Conservation (phyloP, 2,329 filamentous ascomycete species). For the Geosmithia putterillii region DNA sequence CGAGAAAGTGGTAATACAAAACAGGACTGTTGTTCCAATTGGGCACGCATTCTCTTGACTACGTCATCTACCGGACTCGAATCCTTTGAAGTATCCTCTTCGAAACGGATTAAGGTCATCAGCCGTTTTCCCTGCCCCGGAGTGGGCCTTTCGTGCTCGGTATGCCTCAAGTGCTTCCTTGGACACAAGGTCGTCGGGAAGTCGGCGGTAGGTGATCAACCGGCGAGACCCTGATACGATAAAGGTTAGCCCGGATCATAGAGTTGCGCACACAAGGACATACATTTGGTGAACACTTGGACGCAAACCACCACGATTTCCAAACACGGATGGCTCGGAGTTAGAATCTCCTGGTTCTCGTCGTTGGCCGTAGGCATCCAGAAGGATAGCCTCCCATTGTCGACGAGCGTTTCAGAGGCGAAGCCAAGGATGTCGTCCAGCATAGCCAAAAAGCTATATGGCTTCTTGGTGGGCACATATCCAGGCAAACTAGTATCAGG, state of each 20-base stretch:
- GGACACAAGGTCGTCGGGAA: conserved; percentile 47
- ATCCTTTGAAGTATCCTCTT: conserved; percentile 44
- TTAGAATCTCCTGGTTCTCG: conserved; percentile 60
- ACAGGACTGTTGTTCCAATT: not conserved
- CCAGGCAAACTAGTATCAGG: conserved; percentile 28
- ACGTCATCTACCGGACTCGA: conserved; percentile 21
- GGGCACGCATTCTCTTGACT: not conserved
- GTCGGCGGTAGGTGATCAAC: conserved; percentile 72
- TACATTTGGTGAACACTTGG: conserved; percentile 84
- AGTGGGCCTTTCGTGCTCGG: conserved; percentile 13
- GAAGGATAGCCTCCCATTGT: conserved; percentile 71
- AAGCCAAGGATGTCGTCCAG: conserved; percentile 83
- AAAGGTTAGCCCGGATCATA: conserved; percentile 5
- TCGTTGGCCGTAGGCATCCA: conserved; percentile 95
- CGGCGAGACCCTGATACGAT: conserved; percentile 63
- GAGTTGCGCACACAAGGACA: conserved; percentile 9
- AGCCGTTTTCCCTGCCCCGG: conserved; percentile 32
- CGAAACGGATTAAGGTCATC: conserved; percentile 51
- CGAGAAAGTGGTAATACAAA: not conserved
- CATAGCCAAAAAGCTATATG: conserved; percentile 86
- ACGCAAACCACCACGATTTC: conserved; percentile 65
- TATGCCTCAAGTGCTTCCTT: conserved; percentile 24
- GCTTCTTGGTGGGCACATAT: conserved; percentile 79
- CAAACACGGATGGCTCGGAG: conserved; percentile 67
- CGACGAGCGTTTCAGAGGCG: conserved; percentile 62